Base-by-base conservation (phyloP, 148 eudicot species). In the Persicaria maculosa region DNA sequence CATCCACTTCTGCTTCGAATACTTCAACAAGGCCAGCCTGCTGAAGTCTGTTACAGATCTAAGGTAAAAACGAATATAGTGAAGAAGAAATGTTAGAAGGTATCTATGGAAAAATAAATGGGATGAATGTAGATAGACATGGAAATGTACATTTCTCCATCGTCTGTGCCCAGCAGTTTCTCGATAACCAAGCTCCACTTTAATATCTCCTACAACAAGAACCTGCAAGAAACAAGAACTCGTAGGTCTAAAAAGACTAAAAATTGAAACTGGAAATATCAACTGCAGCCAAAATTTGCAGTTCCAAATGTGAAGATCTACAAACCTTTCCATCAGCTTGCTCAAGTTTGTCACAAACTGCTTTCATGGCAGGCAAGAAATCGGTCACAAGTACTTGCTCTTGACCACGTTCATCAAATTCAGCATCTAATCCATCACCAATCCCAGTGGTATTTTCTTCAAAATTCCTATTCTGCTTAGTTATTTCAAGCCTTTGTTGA, bases 401-500 rank as follows among this genome's bases (percentile, higher is more conserved):
- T 76, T 81, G 86, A 25, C 73, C 77, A 78, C 77, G 67, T 81
- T 85, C 91, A 52, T 75, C 85, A 59, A 47, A 74, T 68, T 67
- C 61, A 36, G 81, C 84, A 55, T 75, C 87, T 54, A 72, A 84
- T 79, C 74, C 81, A 72, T 68, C 79, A 73, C 65, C 80, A 72
- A 72, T 73, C 57, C 50, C 83, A 73, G 79, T 86, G 68, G 61
- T 78, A 78, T 59, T 81, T 47, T 84, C 90, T 65, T 85, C 80
- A 75, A 71, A 72, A 57, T 75, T 61, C 72, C 77, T 90, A 74
- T 84, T 88, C 74, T 83, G 89, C 82, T 79, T 86, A 17, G 81
- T 86, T 72, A 95, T 84, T 84, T 95, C 99, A 83, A 95, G 89
- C 79, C 97, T 88, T 83, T 95, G 90, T 55, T 90, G 97, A 75